phyloP scores from a whole-genome alignment of 805 yeast species.

The Candida saitoana region DNA sequence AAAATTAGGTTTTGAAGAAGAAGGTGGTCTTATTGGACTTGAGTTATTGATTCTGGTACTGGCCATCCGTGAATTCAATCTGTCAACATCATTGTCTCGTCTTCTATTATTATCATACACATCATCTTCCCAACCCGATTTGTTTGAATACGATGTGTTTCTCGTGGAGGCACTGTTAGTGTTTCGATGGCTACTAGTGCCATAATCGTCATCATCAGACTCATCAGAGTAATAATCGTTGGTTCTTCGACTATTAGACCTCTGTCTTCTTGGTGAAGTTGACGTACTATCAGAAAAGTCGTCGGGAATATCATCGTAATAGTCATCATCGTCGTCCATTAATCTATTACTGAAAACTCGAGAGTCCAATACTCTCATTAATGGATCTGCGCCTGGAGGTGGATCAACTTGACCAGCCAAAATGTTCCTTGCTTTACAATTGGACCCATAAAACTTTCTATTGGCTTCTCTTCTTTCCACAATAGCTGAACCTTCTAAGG shows the following conservation, averaged over 20 bases:
- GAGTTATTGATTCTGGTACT: constrained; percentile 23
- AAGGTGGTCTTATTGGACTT: constrained; percentile 35
- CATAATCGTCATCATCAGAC: constrained; percentile 30
- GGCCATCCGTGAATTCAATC: constrained; percentile 31
- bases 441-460: constrained; percentile 86
- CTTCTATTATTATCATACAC: constrained; percentile 58
- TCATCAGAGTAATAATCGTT: constrained; percentile 28
- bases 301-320: constrained; percentile 69
- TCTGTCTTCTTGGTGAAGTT: constrained; percentile 24
- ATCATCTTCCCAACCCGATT: constrained; percentile 78
- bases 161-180: constrained; percentile 13
- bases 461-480: constrained; percentile 98
- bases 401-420: constrained; percentile 85
- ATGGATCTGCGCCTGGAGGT: constrained; percentile 85
- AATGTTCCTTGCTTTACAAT: constrained; percentile 83
- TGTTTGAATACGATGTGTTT: constrained; percentile 15
- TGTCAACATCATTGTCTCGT: constrained; percentile 29
- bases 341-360: constrained; percentile 69
- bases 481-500: constrained; percentile 92
- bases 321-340: constrained; percentile 48
- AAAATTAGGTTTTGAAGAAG: constrained; percentile 38
- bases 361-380: constrained; percentile 81
- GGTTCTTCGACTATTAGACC: constrained; percentile 11
- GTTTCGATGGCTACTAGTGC: constrained; percentile 22
- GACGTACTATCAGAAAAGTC: constrained; percentile 58